Conservation (phyloP, 2,329 filamentous ascomycete genomes). For the Rhytidhysteron rufulum region DNA sequence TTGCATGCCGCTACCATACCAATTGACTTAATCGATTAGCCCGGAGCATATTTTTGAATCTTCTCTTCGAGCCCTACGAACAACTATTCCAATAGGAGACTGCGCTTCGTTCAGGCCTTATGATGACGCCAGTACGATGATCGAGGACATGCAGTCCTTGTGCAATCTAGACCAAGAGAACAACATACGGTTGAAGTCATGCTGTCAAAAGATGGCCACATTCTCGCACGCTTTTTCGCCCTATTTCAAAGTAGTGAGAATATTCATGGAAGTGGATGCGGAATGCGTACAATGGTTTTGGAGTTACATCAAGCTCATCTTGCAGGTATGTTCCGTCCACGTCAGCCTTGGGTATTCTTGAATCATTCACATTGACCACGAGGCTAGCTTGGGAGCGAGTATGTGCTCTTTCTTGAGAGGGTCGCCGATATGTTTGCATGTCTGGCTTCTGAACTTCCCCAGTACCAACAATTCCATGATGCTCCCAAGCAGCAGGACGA, state of each 20-base stretch:
- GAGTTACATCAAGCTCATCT: slow-evolving; percentile 17
- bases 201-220: slow-evolving; percentile 15
- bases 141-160: slow-evolving; percentile 15
- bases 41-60: slow-evolving; percentile 21
- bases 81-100: slow-evolving; percentile 16
- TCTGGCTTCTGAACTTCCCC: slow-evolving; percentile 17
- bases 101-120: slow-evolving; percentile 11
- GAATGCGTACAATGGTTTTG: slow-evolving; percentile 23
- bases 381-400: slow-evolving; percentile 17
- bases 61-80: slow-evolving; percentile 15
- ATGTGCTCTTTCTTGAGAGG: slow-evolving; percentile 20
- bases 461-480: slow-evolving; percentile 19
- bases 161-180: slow-evolving; percentile 9
- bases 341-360: background rate
- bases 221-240: slow-evolving; percentile 19
- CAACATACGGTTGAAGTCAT: slow-evolving; percentile 11
- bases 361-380: background rate
- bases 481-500: slow-evolving; percentile 10
- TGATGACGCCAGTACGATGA: slow-evolving; percentile 11
- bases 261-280: slow-evolving; percentile 12
- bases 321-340: slow-evolving; percentile 18
- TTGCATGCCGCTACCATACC: no score
- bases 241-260: slow-evolving; percentile 24
- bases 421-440: slow-evolving; percentile 21
- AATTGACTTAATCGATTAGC: no score